phyloP scores from a whole-genome alignment of 148 eudicot species.

The Simmondsia chinensis region DNA sequence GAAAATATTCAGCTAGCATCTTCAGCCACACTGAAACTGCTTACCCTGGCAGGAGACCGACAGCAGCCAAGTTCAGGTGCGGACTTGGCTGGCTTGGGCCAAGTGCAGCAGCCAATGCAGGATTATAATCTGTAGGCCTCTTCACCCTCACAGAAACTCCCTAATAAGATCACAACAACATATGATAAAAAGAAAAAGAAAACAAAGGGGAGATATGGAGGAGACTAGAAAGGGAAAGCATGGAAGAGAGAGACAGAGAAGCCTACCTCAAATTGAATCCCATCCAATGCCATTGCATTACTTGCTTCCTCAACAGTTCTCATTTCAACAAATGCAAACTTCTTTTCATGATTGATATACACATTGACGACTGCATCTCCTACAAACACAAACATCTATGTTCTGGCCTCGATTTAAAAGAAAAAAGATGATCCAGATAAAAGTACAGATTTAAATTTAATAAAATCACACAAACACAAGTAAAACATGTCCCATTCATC shows the following conservation, averaged over 20 bases:
- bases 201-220: conserved; percentile 1
- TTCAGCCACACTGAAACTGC: conserved; percentile 3
- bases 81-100: conserved; percentile 91
- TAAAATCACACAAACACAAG: not conserved
- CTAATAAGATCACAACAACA: conserved; percentile 25
- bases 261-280: conserved; percentile 78
- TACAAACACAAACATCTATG: conserved; percentile 13
- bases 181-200: conserved; percentile 1
- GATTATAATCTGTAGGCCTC: conserved; percentile 91
- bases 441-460: not conserved
- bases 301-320: conserved; percentile 97
- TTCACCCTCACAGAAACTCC: conserved; percentile 82
- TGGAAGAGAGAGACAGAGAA: not conserved
- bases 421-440: not conserved
- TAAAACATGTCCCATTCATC: not conserved
- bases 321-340: conserved; percentile 97
- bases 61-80: conserved; percentile 74
- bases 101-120: conserved; percentile 74
- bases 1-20: no score
- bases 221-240: not conserved
- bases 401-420: not conserved
- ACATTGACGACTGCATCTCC: conserved; percentile 98
- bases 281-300: conserved; percentile 96
- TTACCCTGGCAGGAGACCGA: conserved; percentile 81
- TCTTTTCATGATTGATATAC: conserved; percentile 94